phyloP scores from a whole-genome alignment of 805 yeast species.

The Priceomyces fermenticarens region DNA sequence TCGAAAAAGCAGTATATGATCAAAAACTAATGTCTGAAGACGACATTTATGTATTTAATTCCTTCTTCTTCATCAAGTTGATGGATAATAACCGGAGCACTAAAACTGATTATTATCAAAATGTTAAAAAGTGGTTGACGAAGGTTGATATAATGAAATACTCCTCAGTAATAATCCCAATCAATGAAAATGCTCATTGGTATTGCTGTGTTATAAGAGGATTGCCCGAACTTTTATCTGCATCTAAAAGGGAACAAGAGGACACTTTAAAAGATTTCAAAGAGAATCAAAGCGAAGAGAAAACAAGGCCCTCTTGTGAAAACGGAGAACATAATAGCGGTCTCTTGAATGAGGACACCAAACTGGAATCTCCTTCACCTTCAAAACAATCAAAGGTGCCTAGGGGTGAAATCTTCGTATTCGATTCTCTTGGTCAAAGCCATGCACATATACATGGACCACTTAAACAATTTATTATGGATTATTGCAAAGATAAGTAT shows the following conservation, averaged over 20 bases:
- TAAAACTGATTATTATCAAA: constrained; percentile 44
- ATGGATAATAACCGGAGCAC: constrained; percentile 20
- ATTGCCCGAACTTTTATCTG: constrained; percentile 32
- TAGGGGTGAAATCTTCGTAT: constrained; percentile 48
- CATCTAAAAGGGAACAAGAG: constrained; percentile 6
- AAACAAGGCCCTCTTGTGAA: neutral
- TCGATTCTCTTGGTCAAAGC: constrained; percentile 72
- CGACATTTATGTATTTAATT: constrained; percentile 63
- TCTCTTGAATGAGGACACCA: neutral
- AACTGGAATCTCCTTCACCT: neutral
- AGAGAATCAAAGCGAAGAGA: neutral
- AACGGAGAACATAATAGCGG: neutral
- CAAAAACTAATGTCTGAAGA: constrained; percentile 21
- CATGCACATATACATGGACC: constrained; percentile 53
- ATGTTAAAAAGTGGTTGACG: constrained; percentile 75
- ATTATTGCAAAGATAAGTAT: constrained; percentile 68
- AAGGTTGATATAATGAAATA: constrained; percentile 58
- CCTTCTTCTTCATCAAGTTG: constrained; percentile 77
- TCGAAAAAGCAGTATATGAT: constrained; percentile 33
- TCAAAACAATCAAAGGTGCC: constrained; percentile 3
- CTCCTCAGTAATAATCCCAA: constrained; percentile 70
- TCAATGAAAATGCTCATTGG: constrained; percentile 85
- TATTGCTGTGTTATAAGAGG: constrained; percentile 71
- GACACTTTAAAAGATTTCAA: neutral
- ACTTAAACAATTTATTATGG: constrained; percentile 55